Conservation (phyloP, 78 protist species). For the Bodo saltans region DNA sequence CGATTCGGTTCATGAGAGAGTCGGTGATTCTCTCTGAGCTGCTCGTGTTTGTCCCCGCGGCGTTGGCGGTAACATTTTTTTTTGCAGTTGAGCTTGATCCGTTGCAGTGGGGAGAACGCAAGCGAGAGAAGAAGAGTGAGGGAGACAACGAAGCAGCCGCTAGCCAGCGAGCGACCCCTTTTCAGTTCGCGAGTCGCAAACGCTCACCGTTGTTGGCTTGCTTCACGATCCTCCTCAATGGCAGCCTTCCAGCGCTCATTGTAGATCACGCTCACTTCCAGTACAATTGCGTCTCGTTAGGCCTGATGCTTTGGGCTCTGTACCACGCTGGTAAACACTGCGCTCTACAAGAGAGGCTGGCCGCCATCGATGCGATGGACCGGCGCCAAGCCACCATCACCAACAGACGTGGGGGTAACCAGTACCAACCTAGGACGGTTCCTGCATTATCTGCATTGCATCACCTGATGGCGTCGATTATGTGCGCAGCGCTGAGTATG, state of each 20-base stretch:
- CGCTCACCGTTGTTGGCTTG: too few species aligned
- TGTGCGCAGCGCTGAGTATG: too few species aligned
- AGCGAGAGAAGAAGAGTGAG: neutral
- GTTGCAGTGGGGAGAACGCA: neutral
- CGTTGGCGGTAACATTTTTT: too few species aligned
- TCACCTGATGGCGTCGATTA: conserved; percentile 59
- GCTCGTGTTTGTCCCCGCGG: conserved; percentile 47
- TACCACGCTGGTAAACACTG: neutral
- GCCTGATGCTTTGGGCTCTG: conserved; percentile 61
- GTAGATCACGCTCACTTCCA: conserved; percentile 97
- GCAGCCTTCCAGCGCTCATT: conserved; percentile 71
- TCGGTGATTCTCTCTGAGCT: conserved; percentile 68
- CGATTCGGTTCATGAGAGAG: conserved; percentile 78
- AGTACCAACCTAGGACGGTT: neutral
- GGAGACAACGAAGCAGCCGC: neutral
- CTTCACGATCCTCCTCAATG: conserved; percentile 45
- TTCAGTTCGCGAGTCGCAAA: too few species aligned
- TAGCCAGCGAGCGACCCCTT: too few species aligned
- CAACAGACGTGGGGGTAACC: too few species aligned
- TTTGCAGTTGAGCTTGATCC: too few species aligned
- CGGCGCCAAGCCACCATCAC: too few species aligned
- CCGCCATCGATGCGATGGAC: neutral
- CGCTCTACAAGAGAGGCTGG: conserved; percentile 5
- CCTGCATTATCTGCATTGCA: neutral
- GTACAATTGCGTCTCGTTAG: conserved; percentile 78